Base-by-base conservation (phyloP, 805 yeast species). In the Starmerella ratchasimensis region DNA sequence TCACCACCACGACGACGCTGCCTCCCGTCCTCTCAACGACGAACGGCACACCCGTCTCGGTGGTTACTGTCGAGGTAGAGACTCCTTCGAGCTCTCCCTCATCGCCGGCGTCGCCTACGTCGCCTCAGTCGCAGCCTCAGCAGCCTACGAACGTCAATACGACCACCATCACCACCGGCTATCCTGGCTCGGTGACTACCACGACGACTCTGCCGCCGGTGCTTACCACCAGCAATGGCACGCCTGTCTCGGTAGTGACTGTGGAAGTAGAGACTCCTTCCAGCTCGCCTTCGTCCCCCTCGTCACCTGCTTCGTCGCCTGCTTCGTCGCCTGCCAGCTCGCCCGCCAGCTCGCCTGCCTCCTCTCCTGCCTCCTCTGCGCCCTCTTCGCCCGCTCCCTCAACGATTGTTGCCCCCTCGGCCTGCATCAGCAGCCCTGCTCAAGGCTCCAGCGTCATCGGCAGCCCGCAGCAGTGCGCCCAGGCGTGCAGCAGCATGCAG, bases 391-490 rank as follows among this genome's bases (percentile, higher is more conserved):
- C n/a, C n/a, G n/a, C 24, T 13, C 9, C 28, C 28, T 13, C n/a
- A 5, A 29, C 38, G 6, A 24, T 30, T 18, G 9, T 34, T 14
- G 34, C 14, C 10, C 37, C 37, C 5, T 24, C 37, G 5, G 31
- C 21, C 13, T 36, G 39, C 14, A 29, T 36, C 22, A 26, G 35
- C 31, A 13, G 35, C 7, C 25, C 24, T n/a, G n/a, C 31, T 11
- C 17, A 31, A 23, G 39, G 33, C 8, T 31, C 34, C 3, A 16
- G 23, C 4, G 31, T 23, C 13, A 26, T 36, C 11, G 35, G 39
- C 18, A 30, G 31, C 17, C 27, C 27, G 4, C 17, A 23, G 7
- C 32, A 21, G 17, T 35, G 38, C 18, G 18, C 17, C 23, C 7
- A 10, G 14, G 32, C 23, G 10, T 35, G 38, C 33, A 13, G 28